Base-by-base conservation (phyloP, 129 eudicot genomes). In the Scalesia atractyloides region DNA sequence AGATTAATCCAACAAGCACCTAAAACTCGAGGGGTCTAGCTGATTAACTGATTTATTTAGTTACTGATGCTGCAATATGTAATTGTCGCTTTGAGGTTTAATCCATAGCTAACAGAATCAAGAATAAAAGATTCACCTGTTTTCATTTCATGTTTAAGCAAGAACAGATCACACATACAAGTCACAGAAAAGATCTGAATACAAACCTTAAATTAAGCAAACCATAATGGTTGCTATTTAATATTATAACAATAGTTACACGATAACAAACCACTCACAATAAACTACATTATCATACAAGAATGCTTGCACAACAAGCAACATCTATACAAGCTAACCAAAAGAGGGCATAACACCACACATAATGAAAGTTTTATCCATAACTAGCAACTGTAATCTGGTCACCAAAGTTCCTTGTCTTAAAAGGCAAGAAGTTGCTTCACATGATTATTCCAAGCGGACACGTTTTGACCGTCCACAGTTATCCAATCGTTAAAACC, bases 371-470 rank as follows among this genome's bases (percentile, higher is more conserved):
- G 2, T 66, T 0, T 19, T 44, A 13, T 41, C 17, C 56, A 66
- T 44, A 54, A 59, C 26, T 14, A 59, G 65, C 65, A 59, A 26
- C 65, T 59, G 9, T 30, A 24, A 24, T 26, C 65, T 15, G 0
- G 44, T 84, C 67, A 90, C 16, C 82, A 60, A 14, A 87, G 87
- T 75, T 90, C 92, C 77, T 90, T 83, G 54, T 95, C 91, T 61
- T 90, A 90, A 72, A 84, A 88, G 6, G 99, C 91, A 43, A 95
- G 97, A 63, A 95, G 99, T 81, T 90, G 91, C 76, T 95, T 95
- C 73, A 95, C 96, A 37, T 90, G 96, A 82, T 91, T 95, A 76
- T 84, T 88, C 99, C 99, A 95, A 5, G 91, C 85, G 17, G 96
- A 85, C 43, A 85, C 99, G 69, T 90, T 91, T 78, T 90, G 87